These are phyloP conservation scores for Colletotrichum liaoningense DNA, from an alignment of 2,329 filamentous ascomycete species.

Conservation along the genomic window DNA sequence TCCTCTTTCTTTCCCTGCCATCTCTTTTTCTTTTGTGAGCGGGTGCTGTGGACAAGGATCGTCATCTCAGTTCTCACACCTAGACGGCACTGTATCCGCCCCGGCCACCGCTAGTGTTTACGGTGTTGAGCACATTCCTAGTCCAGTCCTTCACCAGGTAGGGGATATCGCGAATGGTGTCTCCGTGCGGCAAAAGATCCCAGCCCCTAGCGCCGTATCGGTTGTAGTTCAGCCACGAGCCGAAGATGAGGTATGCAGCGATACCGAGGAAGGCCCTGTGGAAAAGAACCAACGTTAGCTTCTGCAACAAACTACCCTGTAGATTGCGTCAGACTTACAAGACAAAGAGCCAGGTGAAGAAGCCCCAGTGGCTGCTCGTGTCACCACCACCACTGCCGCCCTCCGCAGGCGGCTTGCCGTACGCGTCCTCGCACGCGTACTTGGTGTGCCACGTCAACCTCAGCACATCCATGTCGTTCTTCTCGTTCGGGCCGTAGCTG, in stretches of 20 bases:
- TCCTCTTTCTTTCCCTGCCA: background rate
- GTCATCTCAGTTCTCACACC: conserved; percentile 54
- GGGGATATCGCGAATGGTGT: conserved; percentile 90
- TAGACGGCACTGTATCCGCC: conserved; percentile 95
- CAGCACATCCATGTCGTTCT: conserved; percentile 70
- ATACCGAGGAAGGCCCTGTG: conserved; percentile 83
- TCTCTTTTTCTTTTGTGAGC: background rate
- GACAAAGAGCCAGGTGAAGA: conserved; percentile 97
- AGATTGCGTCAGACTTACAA: conserved; percentile 71
- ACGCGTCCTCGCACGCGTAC: conserved; percentile 77
- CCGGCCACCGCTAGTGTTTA: conserved; percentile 85
- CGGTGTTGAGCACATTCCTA: conserved; percentile 81
- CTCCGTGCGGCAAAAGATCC: conserved; percentile 93
- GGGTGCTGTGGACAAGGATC: too few relatives aligned
- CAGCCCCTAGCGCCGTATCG: conserved; percentile 94
- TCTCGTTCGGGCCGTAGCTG: conserved; percentile 73
- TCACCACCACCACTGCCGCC: conserved; percentile 50
- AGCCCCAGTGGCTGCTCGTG: conserved; percentile 79
- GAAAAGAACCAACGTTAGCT: conserved; percentile 36
- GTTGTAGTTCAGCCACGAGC: conserved; percentile 99
- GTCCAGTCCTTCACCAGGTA: conserved; percentile 93
- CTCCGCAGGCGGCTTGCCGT: conserved; percentile 51
- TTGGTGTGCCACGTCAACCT: conserved; percentile 88
- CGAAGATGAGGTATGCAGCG: conserved; percentile 94
- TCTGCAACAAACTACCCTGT: background rate